Conservation (phyloP, 139 green algal genomes). For the Monoraphidium neglectum region DNA sequence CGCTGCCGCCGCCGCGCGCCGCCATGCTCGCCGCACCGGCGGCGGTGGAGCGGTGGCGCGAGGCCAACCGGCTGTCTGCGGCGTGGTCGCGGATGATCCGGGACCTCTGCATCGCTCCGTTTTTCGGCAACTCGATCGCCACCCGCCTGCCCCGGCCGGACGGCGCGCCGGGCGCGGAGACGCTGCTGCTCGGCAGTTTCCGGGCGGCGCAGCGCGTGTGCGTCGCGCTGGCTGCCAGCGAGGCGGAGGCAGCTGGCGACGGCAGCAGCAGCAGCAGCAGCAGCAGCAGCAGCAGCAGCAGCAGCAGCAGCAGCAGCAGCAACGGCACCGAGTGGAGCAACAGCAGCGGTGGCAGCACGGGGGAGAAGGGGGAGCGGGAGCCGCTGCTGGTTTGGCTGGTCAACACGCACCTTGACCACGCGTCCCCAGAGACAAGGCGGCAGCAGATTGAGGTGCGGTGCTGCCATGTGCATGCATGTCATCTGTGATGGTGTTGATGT, state of each 20-base stretch:
- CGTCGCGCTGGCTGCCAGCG: constrained; percentile 16
- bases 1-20: constrained; percentile 2
- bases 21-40: constrained; percentile 37
- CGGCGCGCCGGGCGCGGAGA: constrained; percentile 17
- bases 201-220: constrained; percentile 52
- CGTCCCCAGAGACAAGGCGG: constrained; percentile 18
- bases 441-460: constrained; percentile 25
- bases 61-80: constrained; percentile 21
- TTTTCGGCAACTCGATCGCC: constrained; percentile 56
- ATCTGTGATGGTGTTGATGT: too few relatives aligned
- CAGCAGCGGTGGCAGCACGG: background rate
- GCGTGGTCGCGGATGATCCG: constrained; percentile 16
- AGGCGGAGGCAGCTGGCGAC: background rate
- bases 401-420: constrained; percentile 59
- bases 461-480: too few relatives aligned
- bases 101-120: constrained; percentile 45
- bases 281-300: constrained; percentile 1
- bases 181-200: constrained; percentile 49
- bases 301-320: constrained; percentile 16
- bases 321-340: background rate
- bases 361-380: too few relatives aligned
- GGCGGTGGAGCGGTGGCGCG: constrained; percentile 40
- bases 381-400: constrained; percentile 43
- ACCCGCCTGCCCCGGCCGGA: constrained; percentile 20
- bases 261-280: background rate